phyloP scores from a whole-genome alignment of 768 basidiomycete species.

The Naganishia friedmannii region DNA sequence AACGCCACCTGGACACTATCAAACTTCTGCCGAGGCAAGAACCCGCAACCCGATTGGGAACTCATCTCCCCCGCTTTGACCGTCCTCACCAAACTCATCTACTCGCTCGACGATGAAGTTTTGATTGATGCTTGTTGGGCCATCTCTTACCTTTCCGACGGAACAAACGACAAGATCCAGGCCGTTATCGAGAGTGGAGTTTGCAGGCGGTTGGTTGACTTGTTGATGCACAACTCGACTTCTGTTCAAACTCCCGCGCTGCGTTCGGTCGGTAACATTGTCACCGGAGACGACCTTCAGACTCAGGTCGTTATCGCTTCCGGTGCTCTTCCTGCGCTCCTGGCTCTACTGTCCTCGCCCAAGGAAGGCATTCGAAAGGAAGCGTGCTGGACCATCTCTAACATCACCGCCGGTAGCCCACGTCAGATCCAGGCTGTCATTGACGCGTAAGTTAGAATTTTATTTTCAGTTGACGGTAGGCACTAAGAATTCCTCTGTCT shows the following conservation, averaged over 20 bases:
- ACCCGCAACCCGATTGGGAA: conserved; percentile 97
- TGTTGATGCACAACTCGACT: conserved; percentile 73
- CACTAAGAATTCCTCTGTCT: conserved; percentile 60
- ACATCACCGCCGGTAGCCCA: conserved; percentile 94
- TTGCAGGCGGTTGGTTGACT: conserved; percentile 91
- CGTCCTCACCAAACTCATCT: conserved; percentile 96
- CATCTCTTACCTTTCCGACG: conserved; percentile 97
- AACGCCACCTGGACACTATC: conserved; percentile 99
- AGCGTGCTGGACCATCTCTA: conserved; percentile 99
- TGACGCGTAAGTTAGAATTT: conserved; percentile 70
- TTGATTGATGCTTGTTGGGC: conserved; percentile 99
- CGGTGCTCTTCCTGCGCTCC: conserved; percentile 89
- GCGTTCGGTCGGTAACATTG: conserved; percentile 97
- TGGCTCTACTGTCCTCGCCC: conserved; percentile 86
- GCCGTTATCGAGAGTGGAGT: conserved; percentile 98
- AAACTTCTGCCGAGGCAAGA: conserved; percentile 98
- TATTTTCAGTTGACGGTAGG: conserved; percentile 78
- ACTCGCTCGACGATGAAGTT: conserved; percentile 97
- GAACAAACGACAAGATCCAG: conserved; percentile 98
- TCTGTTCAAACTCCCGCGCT: conserved; percentile 98
- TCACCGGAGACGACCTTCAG: conserved; percentile 97
- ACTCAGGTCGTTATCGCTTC: conserved; percentile 99
- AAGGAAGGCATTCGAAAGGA: conserved; percentile 99
- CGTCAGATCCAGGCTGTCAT: conserved; percentile 96
- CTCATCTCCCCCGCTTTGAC: conserved; percentile 93